Evolutionary conservation across 1,284 basidiomycete species (phyloP), one percentile per base, ranked within the genome.

Genomic region (Limonomyces culmigenus): DNA sequence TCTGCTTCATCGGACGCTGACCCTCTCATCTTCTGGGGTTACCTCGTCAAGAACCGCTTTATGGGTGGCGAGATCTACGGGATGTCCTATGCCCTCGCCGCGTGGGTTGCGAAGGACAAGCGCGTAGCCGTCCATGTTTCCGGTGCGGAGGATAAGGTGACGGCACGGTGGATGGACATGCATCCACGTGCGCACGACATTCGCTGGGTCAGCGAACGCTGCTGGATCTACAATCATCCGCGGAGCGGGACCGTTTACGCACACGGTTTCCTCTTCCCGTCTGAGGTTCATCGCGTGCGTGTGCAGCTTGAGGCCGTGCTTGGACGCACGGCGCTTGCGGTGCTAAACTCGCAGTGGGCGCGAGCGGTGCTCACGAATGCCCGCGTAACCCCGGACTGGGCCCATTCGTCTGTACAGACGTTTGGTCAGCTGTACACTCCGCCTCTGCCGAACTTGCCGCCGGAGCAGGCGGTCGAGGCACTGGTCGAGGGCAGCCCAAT

Each of bases 191-290:
- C 78, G 10, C 59, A 69, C 23, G 67, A 78, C 43, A 74, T 98
- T 27, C 71, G 87, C 37, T 97, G 89, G 89, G 68, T 71, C 19
- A 81, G 85, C 46, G 93, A 98, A 52, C 73, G 78, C 19, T 97
- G 93, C 55, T 96, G 88, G 87, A 89, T 98, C 45, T 96, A 98
- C 56, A 93, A 98, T 54, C 92, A 96, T 56, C 93, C 93, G 0
- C 80, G 88, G 36, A 75, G 84, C 2, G 79, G 83, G 33, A 96
- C 92, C 15, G 86, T 91, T 72, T 87, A 62, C 50, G 80, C 88
- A 3, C 93, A 96, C 56, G 93, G 93, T 1, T 98, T 88, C 62
- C 58, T 97, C n/a, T 98, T 92, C 60, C 93, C 93, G 0, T 86
- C 89, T 16, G 79, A 92, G 52, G 83, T 77, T 18, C 67, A 70